Evolutionary conservation across 2,329 filamentous ascomycete species (phyloP).

Genomic region (Trichoderma hamatum): DNA sequence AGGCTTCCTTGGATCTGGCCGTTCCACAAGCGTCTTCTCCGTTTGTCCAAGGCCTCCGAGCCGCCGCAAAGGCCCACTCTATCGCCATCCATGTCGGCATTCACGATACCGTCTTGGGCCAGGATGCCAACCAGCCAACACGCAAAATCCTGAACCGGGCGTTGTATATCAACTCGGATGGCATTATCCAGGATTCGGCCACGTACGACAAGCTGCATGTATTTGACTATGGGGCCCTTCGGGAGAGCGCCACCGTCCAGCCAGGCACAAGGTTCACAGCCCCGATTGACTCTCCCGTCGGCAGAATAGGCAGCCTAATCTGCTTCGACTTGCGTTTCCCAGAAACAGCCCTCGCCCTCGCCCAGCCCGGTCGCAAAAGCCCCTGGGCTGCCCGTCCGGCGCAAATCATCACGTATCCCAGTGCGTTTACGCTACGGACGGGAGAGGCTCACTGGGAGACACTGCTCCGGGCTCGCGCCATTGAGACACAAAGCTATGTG

Average conservation of each 20-base stretch:
- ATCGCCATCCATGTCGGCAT: constrained; percentile 85
- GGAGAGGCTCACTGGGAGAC: constrained; percentile 85
- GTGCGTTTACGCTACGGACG: constrained; percentile 86
- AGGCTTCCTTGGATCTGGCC: constrained; percentile 72
- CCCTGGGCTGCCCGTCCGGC: constrained; percentile 50
- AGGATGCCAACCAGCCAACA: constrained; percentile 28
- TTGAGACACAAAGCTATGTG: constrained; percentile 87
- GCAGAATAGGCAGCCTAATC: constrained; percentile 77
- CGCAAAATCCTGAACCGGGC: constrained; percentile 54
- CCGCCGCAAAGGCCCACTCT: constrained; percentile 63
- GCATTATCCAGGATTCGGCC: constrained; percentile 45
- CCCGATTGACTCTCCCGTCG: constrained; percentile 74
- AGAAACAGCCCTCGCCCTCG: constrained; percentile 70
- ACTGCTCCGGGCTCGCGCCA: constrained; percentile 76
- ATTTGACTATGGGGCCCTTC: constrained; percentile 68
- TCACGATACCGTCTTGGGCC: constrained; percentile 63
- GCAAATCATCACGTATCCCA: constrained; percentile 82
- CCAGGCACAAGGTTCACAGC: constrained; percentile 64
- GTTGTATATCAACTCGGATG: constrained; percentile 53
- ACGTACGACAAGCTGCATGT: constrained; percentile 88
- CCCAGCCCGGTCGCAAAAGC: constrained; percentile 43
- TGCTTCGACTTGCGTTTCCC: constrained; percentile 92
- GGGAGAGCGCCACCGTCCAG: constrained; percentile 64
- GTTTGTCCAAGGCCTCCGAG: constrained; percentile 76
- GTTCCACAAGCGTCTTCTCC: constrained; percentile 65